These are phyloP conservation scores for Acacia confusa DNA, from an alignment of 306 rosid genomes.

Conservation along the genomic window DNA sequence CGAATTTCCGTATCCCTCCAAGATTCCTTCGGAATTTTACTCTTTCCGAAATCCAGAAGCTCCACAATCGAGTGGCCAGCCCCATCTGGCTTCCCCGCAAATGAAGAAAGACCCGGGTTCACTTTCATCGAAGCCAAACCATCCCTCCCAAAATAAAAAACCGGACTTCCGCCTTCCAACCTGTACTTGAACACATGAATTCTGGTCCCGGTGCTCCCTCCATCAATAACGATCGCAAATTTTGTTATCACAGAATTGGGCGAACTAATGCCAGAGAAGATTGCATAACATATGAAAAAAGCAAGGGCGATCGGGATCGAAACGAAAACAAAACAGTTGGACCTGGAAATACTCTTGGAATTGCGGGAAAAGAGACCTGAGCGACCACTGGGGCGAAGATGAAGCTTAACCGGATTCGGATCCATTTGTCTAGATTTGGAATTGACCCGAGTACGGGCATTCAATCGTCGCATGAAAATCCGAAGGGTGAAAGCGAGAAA, in stretches of 20 bases:
- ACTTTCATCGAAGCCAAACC: conserved; percentile 65
- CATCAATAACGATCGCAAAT: conserved; percentile 66
- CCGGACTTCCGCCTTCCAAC: conserved; percentile 28
- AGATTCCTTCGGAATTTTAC: conserved; percentile 56
- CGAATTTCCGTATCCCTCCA: conserved; percentile 79
- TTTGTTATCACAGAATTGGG: not conserved
- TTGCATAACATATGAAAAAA: conserved; percentile 34
- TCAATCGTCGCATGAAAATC: conserved; percentile 65
- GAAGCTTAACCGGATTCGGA: conserved; percentile 59
- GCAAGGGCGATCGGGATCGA: conserved; percentile 31
- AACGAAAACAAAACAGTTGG: conserved; percentile 22
- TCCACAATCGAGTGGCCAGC: conserved; percentile 61
- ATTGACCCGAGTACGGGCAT: conserved; percentile 44
- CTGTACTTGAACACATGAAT: conserved; percentile 66
- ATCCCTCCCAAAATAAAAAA: conserved; percentile 53
- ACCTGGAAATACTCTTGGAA: conserved; percentile 29
- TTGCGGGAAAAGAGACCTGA: conserved; percentile 53
- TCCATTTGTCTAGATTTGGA: conserved; percentile 46
- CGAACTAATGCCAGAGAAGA: conserved; percentile 26
- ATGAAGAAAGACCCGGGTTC: conserved; percentile 82
- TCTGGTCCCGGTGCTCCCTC: conserved; percentile 90
- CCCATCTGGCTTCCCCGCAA: conserved; percentile 50
- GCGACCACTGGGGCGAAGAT: conserved; percentile 38
- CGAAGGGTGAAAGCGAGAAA: not conserved
- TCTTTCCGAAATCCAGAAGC: conserved; percentile 71